A percentile compares a stretch with the other conserved stretches of the same genome.
These are phyloP conservation scores for Dacryopinax spathularia DNA, from an alignment of 768 basidiomycete species.

Conservation along the genomic window DNA sequence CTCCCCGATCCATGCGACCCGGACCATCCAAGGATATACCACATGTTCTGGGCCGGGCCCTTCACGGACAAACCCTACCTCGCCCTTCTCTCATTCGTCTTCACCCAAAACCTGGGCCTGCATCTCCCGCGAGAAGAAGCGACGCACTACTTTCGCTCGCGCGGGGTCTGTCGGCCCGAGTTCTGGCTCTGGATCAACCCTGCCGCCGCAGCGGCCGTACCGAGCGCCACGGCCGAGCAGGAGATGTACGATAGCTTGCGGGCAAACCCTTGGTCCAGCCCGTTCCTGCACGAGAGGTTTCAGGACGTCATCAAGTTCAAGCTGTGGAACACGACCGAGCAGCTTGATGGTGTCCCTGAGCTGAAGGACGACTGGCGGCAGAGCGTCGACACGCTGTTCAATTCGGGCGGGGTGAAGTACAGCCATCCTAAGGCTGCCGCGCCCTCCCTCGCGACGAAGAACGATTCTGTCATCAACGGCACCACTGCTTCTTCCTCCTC, in stretches of 20 bases:
- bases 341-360: slow-evolving; percentile 82
- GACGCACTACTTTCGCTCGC: slow-evolving; percentile 28
- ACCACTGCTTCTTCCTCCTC: slow-evolving; percentile 10
- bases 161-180: slow-evolving; percentile 62
- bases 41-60: slow-evolving; percentile 98
- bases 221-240: slow-evolving; percentile 61
- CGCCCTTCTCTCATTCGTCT: slow-evolving; percentile 85
- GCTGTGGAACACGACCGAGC: slow-evolving; percentile 97
- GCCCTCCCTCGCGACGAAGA: slow-evolving; percentile 23
- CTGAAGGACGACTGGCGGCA: slow-evolving; percentile 80
- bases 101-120: slow-evolving; percentile 84
- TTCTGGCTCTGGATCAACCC: slow-evolving; percentile 99
- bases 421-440: slow-evolving; percentile 15
- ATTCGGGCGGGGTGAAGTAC: slow-evolving; percentile 67
- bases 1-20: slow-evolving; percentile 59
- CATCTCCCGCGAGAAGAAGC: slow-evolving; percentile 40
- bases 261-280: slow-evolving; percentile 81
- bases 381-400: slow-evolving; percentile 64
- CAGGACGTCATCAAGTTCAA: slow-evolving; percentile 87
- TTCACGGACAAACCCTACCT: slow-evolving; percentile 99
- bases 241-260: slow-evolving; percentile 75
- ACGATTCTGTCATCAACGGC: slow-evolving; percentile 13
- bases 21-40: slow-evolving; percentile 77
- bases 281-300: slow-evolving; percentile 87
- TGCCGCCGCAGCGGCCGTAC: slow-evolving; percentile 81